These are phyloP conservation scores for Avena sativa DNA, from an alignment of 176 grass and related monocot genomes.

Conservation along the genomic window DNA sequence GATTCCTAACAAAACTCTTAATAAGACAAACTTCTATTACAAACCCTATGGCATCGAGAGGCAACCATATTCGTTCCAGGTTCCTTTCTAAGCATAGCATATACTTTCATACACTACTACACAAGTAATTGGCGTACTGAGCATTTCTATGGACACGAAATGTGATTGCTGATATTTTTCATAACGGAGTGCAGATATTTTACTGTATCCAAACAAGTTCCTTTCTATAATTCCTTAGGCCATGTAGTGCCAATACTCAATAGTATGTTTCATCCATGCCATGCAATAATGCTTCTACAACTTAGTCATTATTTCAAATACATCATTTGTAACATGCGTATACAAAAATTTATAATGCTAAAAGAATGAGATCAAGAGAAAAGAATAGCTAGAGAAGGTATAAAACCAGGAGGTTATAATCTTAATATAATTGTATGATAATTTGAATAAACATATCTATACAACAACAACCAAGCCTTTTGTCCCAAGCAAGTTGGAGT, in stretches of 20 bases:
- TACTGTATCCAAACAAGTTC: background rate
- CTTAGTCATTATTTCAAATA: background rate
- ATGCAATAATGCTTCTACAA: background rate
- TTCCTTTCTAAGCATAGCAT: background rate
- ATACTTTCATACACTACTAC: background rate
- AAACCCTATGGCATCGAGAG: background rate
- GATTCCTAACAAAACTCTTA: background rate
- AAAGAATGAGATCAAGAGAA: background rate
- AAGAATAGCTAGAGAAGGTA: background rate
- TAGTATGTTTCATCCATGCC: background rate
- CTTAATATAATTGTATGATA: background rate
- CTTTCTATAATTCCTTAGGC: background rate
- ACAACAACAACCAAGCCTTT: background rate
- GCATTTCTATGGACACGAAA: too few relatives aligned
- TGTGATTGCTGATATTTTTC: too few relatives aligned
- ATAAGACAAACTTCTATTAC: background rate
- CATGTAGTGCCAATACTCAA: background rate
- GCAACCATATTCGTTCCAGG: background rate
- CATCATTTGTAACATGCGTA: background rate
- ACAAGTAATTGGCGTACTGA: too few relatives aligned
- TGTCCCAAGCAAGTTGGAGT: too few relatives aligned
- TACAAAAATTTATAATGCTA: background rate
- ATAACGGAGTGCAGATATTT: background rate
- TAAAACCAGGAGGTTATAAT: background rate
- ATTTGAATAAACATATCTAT: background rate